Evolutionary conservation across 768 basidiomycete genomes (phyloP), one percentile per base, ranked within the genome.

Genomic region (Paxillus rubicundulus): DNA sequence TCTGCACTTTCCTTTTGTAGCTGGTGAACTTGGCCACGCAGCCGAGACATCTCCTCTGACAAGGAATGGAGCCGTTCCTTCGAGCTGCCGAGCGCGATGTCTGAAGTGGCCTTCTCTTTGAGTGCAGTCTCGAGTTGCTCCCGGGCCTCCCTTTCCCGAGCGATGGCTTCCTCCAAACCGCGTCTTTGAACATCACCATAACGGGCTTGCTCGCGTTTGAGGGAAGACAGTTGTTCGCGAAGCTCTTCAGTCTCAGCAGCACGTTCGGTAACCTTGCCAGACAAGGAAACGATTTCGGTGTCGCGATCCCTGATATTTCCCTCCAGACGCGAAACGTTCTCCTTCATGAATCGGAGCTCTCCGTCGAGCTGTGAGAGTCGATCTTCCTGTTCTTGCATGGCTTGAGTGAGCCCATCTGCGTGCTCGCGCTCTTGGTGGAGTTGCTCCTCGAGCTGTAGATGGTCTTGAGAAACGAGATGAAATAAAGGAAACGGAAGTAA

Each of bases 1-100:
- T 85, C 84, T 10, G 92, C 88, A 61, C 88, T 92, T 62, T 89
- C 87, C 58, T 87, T 82, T 66, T 91, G 82, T 48, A 95, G 69
- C 14, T 79, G 77, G 52, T 87, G 86, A 16, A 90, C 74, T 50
- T 87, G 86, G 48, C 74, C 67, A 47, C 82, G 74, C 41, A 89
- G 67, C 13, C 76, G 72, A 51, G 85, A 82, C 8, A 84, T 68
- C 58, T 90, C 88, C 17, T 77, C 77, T 50, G 78, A 75, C 55
- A 86, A 69, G 5, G 71, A 71, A 14, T 56, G 63, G 12, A 82
- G 70, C 12, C 81, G 75, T 43, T 85, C 82, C 51, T 75, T 74
- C 45, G 77, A 71, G 13, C 74, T 71, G 39, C 69, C 72, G 36
- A 78, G 64, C 57, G 80, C 77, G 8, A 81, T 71, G 16, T 87